Percentiles rank a stretch among this genome's conserved stretches.
Evolutionary conservation across 2,329 filamentous ascomycete species (phyloP).

Genomic region (Colletotrichum sublineola): DNA sequence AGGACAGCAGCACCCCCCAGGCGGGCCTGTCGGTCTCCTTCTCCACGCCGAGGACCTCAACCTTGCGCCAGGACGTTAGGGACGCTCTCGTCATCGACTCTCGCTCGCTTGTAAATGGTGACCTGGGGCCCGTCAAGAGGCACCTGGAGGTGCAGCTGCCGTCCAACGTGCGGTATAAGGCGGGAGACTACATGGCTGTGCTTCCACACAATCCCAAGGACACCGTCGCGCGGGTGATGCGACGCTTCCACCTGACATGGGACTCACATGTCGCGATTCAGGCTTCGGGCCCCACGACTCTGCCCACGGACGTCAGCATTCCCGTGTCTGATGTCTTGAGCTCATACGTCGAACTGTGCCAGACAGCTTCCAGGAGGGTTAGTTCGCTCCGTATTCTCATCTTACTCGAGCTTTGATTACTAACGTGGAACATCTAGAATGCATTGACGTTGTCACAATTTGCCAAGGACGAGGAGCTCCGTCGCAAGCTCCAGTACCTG

Average conservation of each 20-base stretch:
- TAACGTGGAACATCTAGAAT: conserved; percentile 56
- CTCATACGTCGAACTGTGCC: conserved; percentile 79
- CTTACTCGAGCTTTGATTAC: fast-evolving
- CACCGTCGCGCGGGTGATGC: conserved; percentile 73
- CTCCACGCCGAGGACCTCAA: conserved; percentile 66
- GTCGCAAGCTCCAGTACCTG: conserved; percentile 53
- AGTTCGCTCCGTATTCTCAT: conserved; percentile 43
- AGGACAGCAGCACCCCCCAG: conserved; percentile 37
- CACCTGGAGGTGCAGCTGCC: conserved; percentile 78
- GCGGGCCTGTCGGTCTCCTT: conserved; percentile 63
- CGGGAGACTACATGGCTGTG: conserved; percentile 83
- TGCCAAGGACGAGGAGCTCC: conserved; percentile 51
- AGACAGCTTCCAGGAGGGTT: conserved; percentile 78
- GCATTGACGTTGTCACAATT: conserved; percentile 44
- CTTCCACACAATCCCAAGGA: conserved; percentile 77
- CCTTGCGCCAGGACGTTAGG: conserved; percentile 71
- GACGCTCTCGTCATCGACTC: conserved; percentile 70
- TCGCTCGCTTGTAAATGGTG: conserved; percentile 59
- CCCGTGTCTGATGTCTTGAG: conserved; percentile 74
- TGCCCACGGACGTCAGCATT: conserved; percentile 70
- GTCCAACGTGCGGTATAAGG: conserved; percentile 73
- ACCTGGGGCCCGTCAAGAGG: conserved; percentile 69
- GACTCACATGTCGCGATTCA: conserved; percentile 75
- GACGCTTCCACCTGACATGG: conserved; percentile 76
- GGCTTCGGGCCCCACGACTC: conserved; percentile 62